Percentiles rank a stretch among this genome's conserved stretches.
These are phyloP conservation scores for Lasiosphaeria miniovina DNA, from an alignment of 495 filamentous ascomycete species.

Conservation along the genomic window DNA sequence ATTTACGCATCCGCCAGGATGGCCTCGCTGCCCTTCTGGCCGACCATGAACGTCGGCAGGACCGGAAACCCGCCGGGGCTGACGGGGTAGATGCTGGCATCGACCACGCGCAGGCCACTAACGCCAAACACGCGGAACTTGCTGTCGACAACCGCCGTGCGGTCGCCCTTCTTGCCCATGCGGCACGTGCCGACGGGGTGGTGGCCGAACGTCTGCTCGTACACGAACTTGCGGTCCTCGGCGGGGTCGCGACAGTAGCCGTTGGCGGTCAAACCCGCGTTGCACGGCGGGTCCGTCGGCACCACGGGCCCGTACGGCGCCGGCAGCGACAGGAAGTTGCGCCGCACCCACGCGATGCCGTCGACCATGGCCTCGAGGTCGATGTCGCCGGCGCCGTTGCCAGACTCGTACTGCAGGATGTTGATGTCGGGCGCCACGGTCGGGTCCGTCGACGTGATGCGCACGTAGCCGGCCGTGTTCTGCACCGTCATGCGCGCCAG, in stretches of 20 bases:
- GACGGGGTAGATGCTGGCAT: constrained; percentile 56
- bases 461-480: constrained; percentile 41
- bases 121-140: constrained; percentile 53
- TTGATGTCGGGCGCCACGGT: constrained; percentile 42
- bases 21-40: constrained; percentile 57
- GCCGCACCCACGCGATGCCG: constrained; percentile 54
- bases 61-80: constrained; percentile 56
- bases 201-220: constrained; percentile 38
- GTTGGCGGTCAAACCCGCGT: constrained; percentile 42
- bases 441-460: constrained; percentile 38
- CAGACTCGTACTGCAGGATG: constrained; percentile 44
- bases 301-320: constrained; percentile 38
- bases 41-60: constrained; percentile 59
- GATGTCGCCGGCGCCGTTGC: constrained; percentile 13
- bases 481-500: constrained; percentile 31
- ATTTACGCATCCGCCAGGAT: constrained; percentile 40
- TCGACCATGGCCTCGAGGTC: constrained; percentile 51
- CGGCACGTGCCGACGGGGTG: constrained; percentile 51
- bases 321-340: constrained; percentile 14
- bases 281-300: constrained; percentile 45
- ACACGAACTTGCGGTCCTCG: constrained; percentile 40
- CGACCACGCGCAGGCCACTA: constrained; percentile 50
- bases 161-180: constrained; percentile 48
- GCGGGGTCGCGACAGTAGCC: constrained; percentile 48
- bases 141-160: constrained; percentile 51